These are phyloP conservation scores for Paxillus rubicundulus DNA, from an alignment of 768 basidiomycete species.

Conservation along the genomic window DNA sequence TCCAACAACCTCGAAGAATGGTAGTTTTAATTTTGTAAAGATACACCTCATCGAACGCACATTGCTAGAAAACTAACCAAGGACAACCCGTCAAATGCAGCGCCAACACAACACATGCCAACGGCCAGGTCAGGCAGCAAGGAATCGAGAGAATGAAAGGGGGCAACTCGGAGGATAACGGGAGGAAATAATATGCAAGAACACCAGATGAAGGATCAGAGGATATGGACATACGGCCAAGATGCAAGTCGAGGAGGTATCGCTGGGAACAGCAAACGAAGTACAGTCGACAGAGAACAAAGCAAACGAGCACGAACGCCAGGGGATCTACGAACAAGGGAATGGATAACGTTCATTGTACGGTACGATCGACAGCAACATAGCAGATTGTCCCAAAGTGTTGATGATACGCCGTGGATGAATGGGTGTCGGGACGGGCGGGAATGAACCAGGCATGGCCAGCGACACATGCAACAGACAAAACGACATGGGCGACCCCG, in stretches of 20 bases:
- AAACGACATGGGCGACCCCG: constrained; percentile 16
- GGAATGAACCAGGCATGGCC: background rate
- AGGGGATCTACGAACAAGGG: constrained; percentile 3
- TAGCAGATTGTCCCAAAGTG: constrained; percentile 16
- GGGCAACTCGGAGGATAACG: background rate
- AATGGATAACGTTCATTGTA: background rate
- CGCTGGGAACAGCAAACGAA: constrained; percentile 10
- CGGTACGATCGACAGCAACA: constrained; percentile 28
- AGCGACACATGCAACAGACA: constrained; percentile 10
- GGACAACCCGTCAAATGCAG: constrained; percentile 9
- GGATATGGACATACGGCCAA: constrained; percentile 10
- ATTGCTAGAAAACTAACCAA: constrained; percentile 7
- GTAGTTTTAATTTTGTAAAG: constrained; percentile 22
- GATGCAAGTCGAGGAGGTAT: constrained; percentile 13
- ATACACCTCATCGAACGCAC: constrained; percentile 24
- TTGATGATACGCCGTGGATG: constrained; percentile 16
- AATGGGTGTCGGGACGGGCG: background rate
- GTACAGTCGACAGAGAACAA: constrained; percentile 7
- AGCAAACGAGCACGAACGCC: constrained; percentile 17
- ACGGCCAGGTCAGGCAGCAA: background rate
- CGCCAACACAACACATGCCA: constrained; percentile 6
- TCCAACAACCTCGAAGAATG: background rate
- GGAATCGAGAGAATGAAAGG: background rate
- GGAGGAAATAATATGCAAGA: constrained; percentile 24
- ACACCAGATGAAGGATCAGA: constrained; percentile 2